A percentile compares a stretch with the other conserved stretches of the same genome.
These are phyloP conservation scores for Glomus cerebriforme DNA, from an alignment of 192 early-diverging fungal species.

Conservation along the genomic window DNA sequence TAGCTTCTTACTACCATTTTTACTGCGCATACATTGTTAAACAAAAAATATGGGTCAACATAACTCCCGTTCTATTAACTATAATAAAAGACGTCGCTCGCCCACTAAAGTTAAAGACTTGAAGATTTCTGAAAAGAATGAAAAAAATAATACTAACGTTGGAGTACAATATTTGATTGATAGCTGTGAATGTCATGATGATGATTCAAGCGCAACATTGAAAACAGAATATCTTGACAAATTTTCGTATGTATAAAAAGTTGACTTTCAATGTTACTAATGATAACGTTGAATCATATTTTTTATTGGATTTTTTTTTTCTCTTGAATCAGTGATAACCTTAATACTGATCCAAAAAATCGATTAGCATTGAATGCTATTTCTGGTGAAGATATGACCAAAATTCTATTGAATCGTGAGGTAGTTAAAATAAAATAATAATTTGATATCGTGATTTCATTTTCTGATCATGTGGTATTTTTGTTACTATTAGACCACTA, in stretches of 20 bases:
- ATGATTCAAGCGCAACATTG: constrained; percentile 1
- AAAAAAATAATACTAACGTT: not conserved
- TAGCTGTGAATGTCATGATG: not conserved
- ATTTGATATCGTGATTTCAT: not conserved
- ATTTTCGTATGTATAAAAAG: constrained; percentile 12
- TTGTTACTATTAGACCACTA: constrained; percentile 45
- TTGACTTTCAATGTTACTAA: not conserved
- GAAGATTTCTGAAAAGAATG: not conserved
- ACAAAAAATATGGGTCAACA: not conserved
- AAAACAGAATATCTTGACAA: constrained; percentile 30
- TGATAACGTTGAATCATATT: not conserved
- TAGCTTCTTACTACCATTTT: too few relatives aligned
- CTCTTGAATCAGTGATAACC: constrained; percentile 38
- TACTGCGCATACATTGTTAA: too few relatives aligned
- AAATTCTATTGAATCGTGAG: constrained; percentile 61
- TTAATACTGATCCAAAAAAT: constrained; percentile 69
- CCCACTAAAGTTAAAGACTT: not conserved
- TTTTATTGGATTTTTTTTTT: not conserved
- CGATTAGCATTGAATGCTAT: constrained; percentile 66
- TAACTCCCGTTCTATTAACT: not conserved
- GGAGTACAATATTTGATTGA: not conserved
- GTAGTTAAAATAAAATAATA: constrained; percentile 25
- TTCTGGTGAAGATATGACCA: constrained; percentile 56
- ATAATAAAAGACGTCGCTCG: not conserved
- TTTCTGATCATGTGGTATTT: constrained; percentile 38